These are phyloP conservation scores for Thelonectria rubi DNA, from an alignment of 2,329 filamentous ascomycete species.

Conservation along the genomic window DNA sequence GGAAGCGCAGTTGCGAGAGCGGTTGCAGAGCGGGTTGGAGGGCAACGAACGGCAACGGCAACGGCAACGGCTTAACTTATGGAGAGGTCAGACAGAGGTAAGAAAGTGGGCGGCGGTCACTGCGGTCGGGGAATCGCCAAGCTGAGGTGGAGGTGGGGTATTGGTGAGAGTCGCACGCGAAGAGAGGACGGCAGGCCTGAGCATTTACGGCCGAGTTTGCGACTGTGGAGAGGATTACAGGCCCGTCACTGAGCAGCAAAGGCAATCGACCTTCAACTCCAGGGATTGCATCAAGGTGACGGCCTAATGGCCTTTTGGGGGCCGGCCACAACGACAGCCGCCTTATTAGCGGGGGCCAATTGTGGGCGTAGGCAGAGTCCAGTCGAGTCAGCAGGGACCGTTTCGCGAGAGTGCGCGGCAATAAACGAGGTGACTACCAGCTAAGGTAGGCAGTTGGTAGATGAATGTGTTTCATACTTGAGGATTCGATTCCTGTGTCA, in stretches of 20 bases:
- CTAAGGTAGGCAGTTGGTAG: too few relatives aligned
- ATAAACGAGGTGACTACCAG: neutral
- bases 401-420: neutral
- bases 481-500: neutral
- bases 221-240: constrained; percentile 15
- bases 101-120: constrained; percentile 15
- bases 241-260: constrained; percentile 7
- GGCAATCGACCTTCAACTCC: too few relatives aligned
- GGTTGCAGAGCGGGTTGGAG: neutral
- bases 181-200: constrained; percentile 21
- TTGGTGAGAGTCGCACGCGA: constrained; percentile 25
- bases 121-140: constrained; percentile 32
- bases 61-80: neutral
- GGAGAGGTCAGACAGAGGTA: constrained; percentile 22
- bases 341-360: neutral
- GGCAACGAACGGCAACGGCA: constrained; percentile 3
- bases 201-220: constrained; percentile 10
- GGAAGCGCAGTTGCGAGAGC: constrained; percentile 26
- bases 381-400: neutral
- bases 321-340: neutral
- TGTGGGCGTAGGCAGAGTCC: constrained; percentile 4
- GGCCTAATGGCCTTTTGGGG: neutral
- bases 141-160: constrained; percentile 35
- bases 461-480: neutral
- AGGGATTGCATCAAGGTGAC: neutral